phyloP scores from a whole-genome alignment of 1,284 basidiomycete genomes.

The Ceratobasidium theobromae region DNA sequence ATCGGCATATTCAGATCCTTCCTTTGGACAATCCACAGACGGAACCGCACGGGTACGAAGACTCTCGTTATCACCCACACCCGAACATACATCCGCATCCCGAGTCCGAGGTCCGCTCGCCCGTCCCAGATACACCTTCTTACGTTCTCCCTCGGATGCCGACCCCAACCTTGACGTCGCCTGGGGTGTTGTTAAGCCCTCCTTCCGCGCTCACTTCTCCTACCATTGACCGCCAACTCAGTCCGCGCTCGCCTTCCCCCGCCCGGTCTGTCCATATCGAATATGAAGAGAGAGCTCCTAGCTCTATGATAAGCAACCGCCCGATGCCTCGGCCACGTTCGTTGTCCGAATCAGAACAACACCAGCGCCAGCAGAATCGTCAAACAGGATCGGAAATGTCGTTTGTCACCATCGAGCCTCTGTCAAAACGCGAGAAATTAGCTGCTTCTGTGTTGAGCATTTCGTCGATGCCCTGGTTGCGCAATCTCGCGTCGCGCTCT shows the following conservation, averaged over 20 bases:
- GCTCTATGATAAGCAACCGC: background rate
- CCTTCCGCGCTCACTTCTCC: constrained; percentile 17
- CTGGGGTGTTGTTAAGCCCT: constrained; percentile 10
- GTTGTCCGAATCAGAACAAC: constrained; percentile 11
- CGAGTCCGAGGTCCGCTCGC: background rate
- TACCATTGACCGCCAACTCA: background rate
- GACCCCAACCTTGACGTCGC: constrained; percentile 10
- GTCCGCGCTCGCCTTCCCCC: background rate
- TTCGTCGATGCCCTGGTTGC: constrained; percentile 25
- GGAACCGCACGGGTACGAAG: background rate
- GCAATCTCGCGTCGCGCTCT: constrained; percentile 8
- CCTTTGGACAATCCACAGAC: background rate
- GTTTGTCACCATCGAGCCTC: constrained; percentile 16
- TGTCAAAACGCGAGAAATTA: constrained; percentile 25
- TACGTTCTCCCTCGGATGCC: constrained; percentile 28
- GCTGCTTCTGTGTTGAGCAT: constrained; percentile 29
- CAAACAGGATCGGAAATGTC: constrained; percentile 29
- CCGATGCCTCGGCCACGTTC: constrained; percentile 5
- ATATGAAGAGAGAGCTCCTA: background rate
- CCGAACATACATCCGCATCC: background rate
- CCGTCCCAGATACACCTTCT: constrained; percentile 13
- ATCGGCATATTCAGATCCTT: constrained; percentile 5
- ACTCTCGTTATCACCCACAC: constrained; percentile 4
- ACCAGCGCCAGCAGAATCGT: constrained; percentile 16
- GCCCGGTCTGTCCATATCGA: constrained; percentile 20